These are phyloP conservation scores for Ustilago sp. DNA, from an alignment of 1,284 basidiomycete species.

Conservation along the genomic window DNA sequence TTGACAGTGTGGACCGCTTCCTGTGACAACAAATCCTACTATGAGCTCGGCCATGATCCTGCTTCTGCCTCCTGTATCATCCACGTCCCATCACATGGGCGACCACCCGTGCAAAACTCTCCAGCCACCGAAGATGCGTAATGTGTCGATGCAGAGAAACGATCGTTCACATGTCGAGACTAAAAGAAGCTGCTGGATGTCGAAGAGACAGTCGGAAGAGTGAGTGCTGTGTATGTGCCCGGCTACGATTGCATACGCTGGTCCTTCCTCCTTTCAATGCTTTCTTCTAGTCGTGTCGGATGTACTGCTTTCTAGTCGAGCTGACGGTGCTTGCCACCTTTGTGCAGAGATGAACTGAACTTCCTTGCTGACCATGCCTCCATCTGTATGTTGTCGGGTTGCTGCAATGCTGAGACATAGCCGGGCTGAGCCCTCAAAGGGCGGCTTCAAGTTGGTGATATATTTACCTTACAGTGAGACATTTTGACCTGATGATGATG, in stretches of 20 bases:
- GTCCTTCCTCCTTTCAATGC: conserved; percentile 12
- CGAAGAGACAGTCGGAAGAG: conserved; percentile 26
- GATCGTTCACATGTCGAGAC: conserved; percentile 9
- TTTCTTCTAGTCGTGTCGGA: conserved; percentile 5
- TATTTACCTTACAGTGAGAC: conserved; percentile 62
- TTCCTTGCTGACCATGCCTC: not conserved
- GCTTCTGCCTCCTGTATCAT: not conserved
- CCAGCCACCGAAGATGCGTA: not conserved
- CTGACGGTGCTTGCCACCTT: conserved; percentile 5
- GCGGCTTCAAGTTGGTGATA: conserved; percentile 28
- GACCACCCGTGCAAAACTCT: not conserved
- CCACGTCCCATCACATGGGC: not conserved
- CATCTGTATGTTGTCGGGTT: not conserved
- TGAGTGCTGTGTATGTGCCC: conserved; percentile 36
- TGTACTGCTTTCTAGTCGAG: not conserved
- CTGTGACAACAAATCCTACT: conserved; percentile 6
- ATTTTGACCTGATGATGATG: conserved; percentile 51
- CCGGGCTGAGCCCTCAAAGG: conserved; percentile 23
- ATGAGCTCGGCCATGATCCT: not conserved
- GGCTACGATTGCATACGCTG: conserved; percentile 40
- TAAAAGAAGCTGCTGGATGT: conserved; percentile 8
- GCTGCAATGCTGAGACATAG: conserved; percentile 26
- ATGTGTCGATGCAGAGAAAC: conserved; percentile 8
- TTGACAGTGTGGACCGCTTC: not conserved
- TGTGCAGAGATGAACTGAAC: not conserved